These are phyloP conservation scores for Arabis alpina DNA, from an alignment of 345 rosid species.

Conservation along the genomic window DNA sequence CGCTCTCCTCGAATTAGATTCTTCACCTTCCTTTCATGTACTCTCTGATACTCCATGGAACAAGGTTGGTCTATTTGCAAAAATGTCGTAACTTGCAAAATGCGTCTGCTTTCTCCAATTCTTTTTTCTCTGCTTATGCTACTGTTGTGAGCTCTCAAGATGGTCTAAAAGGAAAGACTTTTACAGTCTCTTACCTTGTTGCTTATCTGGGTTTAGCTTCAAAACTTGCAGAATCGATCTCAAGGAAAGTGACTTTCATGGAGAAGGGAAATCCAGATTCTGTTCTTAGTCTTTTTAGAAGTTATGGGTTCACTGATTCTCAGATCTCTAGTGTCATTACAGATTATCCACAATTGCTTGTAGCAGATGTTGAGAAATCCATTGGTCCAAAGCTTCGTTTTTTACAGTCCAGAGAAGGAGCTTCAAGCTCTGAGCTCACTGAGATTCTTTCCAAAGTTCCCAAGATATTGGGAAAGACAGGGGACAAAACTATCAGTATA, in stretches of 20 bases:
- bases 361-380: neutral
- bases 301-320: constrained; percentile 1
- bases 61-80: neutral
- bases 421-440: constrained; percentile 25
- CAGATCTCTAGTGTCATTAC: constrained; percentile 10
- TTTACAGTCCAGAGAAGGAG: constrained; percentile 15
- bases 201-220: constrained; percentile 33
- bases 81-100: neutral
- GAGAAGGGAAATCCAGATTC: neutral
- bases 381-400: constrained; percentile 5
- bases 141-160: neutral
- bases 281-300: constrained; percentile 13
- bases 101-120: neutral
- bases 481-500: neutral
- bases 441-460: constrained; percentile 28
- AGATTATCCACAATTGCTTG: neutral
- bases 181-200: constrained; percentile 29
- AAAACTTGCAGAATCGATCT: constrained; percentile 28
- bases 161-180: neutral
- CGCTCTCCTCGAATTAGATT: too few species aligned
- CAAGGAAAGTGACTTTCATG: neutral
- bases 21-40: too few species aligned
- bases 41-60: constrained; percentile 10
- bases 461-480: neutral
- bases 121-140: neutral